phyloP scores from a whole-genome alignment of 2,329 filamentous ascomycete genomes.

The Colletotrichum viniferum region DNA sequence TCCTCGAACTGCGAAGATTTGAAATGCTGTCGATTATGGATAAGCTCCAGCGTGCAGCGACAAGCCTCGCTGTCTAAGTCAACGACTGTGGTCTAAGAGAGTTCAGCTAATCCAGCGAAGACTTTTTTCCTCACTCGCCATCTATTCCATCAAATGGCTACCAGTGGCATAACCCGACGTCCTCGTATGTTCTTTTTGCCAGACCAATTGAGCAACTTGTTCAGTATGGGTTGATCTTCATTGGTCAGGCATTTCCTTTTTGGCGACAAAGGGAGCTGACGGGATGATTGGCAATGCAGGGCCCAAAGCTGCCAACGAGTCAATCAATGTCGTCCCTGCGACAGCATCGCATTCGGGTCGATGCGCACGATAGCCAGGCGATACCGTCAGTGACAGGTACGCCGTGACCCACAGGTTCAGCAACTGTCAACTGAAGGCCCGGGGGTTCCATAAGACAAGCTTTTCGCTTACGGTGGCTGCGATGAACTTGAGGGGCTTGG shows the following conservation, averaged over 20 bases:
- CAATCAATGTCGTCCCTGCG: background rate
- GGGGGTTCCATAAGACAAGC: background rate
- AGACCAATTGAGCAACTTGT: background rate
- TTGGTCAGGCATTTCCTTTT: background rate
- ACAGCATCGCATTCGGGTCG: background rate
- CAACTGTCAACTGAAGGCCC: background rate
- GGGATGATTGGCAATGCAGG: background rate
- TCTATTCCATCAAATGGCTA: background rate
- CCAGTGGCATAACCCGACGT: background rate
- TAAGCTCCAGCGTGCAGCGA: background rate
- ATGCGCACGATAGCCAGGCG: background rate
- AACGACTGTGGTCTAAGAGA: background rate
- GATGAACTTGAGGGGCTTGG: background rate
- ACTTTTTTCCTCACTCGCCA: background rate
- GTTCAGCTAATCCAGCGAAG: background rate
- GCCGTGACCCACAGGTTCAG: background rate
- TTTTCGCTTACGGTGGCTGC: background rate
- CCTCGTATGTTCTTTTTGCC: background rate
- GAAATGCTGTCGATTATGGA: background rate
- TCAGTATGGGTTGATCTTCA: background rate
- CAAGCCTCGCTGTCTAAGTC: background rate
- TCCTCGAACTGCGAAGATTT: background rate
- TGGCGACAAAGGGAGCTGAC: background rate
- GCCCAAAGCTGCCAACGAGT: background rate
- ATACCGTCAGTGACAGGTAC: background rate